Percentiles rank a stretch among this genome's conserved stretches.
Evolutionary conservation across 306 rosid genomes (phyloP).

Genomic region (Calophaca sinica): DNA sequence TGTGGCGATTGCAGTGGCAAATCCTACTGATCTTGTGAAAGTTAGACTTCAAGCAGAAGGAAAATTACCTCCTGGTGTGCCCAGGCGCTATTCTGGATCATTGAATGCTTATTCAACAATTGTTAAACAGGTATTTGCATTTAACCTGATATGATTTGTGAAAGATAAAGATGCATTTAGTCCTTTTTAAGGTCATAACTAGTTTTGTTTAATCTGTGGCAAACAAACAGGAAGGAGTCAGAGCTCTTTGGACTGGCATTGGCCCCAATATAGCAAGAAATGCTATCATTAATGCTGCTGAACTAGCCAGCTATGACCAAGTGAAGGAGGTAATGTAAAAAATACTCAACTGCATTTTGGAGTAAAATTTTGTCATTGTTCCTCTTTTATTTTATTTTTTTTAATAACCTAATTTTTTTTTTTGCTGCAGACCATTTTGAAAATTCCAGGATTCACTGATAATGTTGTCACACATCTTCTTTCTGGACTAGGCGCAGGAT

Average conservation of each 20-base stretch:
- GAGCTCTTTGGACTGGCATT: conserved; percentile 95
- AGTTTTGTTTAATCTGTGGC: too few species aligned
- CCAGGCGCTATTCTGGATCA: conserved; percentile 93
- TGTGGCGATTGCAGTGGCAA: conserved; percentile 78
- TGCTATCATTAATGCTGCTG: conserved; percentile 97
- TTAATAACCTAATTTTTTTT: neutral
- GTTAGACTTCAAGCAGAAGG: conserved; percentile 99
- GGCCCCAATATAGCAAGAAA: conserved; percentile 97
- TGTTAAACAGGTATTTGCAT: conserved; percentile 4
- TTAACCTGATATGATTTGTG: too few species aligned
- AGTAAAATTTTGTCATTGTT: conserved; percentile 15
- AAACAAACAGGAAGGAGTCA: conserved; percentile 80
- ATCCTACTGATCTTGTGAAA: conserved; percentile 97
- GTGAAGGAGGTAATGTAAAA: conserved; percentile 74
- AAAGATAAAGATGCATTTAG: too few species aligned
- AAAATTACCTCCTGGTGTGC: conserved; percentile 83
- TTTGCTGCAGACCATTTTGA: conserved; percentile 81
- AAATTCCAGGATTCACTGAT: conserved; percentile 94
- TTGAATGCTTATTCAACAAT: conserved; percentile 95
- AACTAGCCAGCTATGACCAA: conserved; percentile 97
- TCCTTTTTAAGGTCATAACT: too few species aligned
- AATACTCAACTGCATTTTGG: conserved; percentile 24
- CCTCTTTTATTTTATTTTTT: neutral
- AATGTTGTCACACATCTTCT: conserved; percentile 87
- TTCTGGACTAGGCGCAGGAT: conserved; percentile 96